phyloP scores from a whole-genome alignment of 345 rosid species.

The Populus pruinosa region DNA sequence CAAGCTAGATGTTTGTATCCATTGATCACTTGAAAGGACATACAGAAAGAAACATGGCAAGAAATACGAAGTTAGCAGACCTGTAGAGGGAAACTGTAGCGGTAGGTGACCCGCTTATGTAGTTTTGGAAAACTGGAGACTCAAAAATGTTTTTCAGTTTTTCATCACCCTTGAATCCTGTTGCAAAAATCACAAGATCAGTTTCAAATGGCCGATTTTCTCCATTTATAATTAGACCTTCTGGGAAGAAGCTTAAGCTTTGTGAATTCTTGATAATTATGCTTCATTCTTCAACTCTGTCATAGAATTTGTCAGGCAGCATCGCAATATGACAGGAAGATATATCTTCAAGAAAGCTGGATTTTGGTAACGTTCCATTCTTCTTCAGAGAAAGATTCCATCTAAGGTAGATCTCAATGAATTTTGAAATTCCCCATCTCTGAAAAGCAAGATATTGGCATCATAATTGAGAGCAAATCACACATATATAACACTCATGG shows the following conservation, averaged over 20 bases:
- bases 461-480: neutral
- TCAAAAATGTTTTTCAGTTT: conserved; percentile 24
- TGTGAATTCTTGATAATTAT: conserved; percentile 24
- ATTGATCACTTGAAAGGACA: neutral
- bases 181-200: conserved; percentile 29
- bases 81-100: conserved; percentile 21
- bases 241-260: conserved; percentile 20
- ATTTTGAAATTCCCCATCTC: conserved; percentile 24
- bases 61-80: neutral
- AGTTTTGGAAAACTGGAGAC: conserved; percentile 18
- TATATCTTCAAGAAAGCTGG: conserved; percentile 13
- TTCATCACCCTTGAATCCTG: conserved; percentile 25
- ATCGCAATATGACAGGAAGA: conserved; percentile 10
- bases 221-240: conserved; percentile 21
- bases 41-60: neutral
- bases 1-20: neutral
- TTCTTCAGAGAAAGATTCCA: conserved; percentile 26
- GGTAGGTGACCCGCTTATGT: conserved; percentile 8
- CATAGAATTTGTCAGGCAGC: conserved; percentile 30
- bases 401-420: conserved; percentile 22
- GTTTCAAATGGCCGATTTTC: neutral
- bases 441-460: neutral
- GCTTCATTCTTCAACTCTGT: conserved; percentile 31
- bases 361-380: conserved; percentile 21
- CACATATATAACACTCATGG: neutral